Evolutionary conservation across 2,329 filamentous ascomycete genomes (phyloP).

Genomic region (Lecanoromycetidae sp.): DNA sequence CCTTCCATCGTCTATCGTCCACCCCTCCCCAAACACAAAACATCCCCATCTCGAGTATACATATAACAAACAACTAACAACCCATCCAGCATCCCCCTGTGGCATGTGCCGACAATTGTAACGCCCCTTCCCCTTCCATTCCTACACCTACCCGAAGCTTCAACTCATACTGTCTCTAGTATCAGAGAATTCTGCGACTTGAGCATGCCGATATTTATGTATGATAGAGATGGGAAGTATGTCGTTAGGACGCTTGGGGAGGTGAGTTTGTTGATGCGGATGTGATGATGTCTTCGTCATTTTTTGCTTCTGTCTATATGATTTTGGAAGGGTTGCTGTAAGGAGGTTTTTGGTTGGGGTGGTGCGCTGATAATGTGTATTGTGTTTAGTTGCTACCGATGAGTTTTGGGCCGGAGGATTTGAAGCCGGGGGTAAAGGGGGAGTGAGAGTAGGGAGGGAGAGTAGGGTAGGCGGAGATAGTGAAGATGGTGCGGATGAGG

Average conservation of each 20-base stretch:
- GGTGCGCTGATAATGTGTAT: neutral
- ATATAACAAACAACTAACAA: neutral
- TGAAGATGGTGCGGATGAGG: neutral
- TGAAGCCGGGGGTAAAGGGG: slow-evolving; percentile 21
- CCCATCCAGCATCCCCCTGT: slow-evolving; percentile 53
- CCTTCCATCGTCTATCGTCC: neutral
- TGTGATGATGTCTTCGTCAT: too few relatives aligned
- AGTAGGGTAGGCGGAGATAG: neutral
- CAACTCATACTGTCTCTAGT: slow-evolving; percentile 28
- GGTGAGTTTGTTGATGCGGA: slow-evolving; percentile 29
- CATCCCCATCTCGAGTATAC: too few relatives aligned
- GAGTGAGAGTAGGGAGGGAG: neutral
- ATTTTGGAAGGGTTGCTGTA: neutral
- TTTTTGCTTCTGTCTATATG: too few relatives aligned
- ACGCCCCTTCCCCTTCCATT: slow-evolving; percentile 27
- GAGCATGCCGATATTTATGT: slow-evolving; percentile 78
- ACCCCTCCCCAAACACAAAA: neutral
- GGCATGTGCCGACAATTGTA: slow-evolving; percentile 94
- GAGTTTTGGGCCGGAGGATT: slow-evolving; percentile 41
- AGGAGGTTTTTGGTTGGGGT: neutral
- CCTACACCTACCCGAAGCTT: neutral
- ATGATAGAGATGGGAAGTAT: slow-evolving; percentile 66
- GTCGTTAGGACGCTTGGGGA: slow-evolving; percentile 58
- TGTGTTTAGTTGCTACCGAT: slow-evolving; percentile 34
- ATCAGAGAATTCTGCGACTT: slow-evolving; percentile 64